A percentile compares a stretch with the other conserved stretches of the same genome.
These are phyloP conservation scores for Cubamyces lactineus DNA, from an alignment of 768 basidiomycete genomes.

Conservation along the genomic window DNA sequence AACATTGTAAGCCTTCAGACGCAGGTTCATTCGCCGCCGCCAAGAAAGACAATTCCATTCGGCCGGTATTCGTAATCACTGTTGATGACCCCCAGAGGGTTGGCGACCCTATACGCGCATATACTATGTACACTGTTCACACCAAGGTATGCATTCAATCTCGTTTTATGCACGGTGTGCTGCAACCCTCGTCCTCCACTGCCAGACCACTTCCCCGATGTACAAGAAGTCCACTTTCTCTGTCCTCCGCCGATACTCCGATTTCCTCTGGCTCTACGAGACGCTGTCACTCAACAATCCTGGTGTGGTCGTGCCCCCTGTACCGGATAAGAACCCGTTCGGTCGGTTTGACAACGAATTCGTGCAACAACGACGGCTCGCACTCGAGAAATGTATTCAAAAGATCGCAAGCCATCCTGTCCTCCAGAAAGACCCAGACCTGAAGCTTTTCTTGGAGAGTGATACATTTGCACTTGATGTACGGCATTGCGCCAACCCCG, in stretches of 20 bases:
- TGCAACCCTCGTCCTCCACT: background rate
- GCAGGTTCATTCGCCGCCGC: constrained; percentile 12
- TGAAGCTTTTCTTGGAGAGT: constrained; percentile 90
- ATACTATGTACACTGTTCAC: constrained; percentile 96
- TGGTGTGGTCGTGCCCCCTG: constrained; percentile 95
- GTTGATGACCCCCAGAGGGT: constrained; percentile 98
- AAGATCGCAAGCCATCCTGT: constrained; percentile 95
- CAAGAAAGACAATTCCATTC: constrained; percentile 49
- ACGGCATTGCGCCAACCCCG: constrained; percentile 35
- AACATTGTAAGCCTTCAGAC: background rate
- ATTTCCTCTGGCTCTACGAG: constrained; percentile 97
- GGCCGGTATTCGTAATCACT: constrained; percentile 79
- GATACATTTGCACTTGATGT: constrained; percentile 92
- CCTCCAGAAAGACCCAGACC: constrained; percentile 82
- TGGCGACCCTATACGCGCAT: constrained; percentile 92
- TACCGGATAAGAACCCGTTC: constrained; percentile 93
- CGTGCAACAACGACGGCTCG: constrained; percentile 81
- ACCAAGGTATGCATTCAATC: constrained; percentile 60
- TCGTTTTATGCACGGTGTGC: background rate
- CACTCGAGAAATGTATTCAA: constrained; percentile 87
- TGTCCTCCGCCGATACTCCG: constrained; percentile 95
- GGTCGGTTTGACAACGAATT: constrained; percentile 94
- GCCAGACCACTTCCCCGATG: constrained; percentile 80
- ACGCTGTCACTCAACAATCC: constrained; percentile 89
- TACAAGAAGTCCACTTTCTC: constrained; percentile 87